These are phyloP conservation scores for Microsporum ferrugineum DNA, from an alignment of 2,329 filamentous ascomycete species.

Conservation along the genomic window DNA sequence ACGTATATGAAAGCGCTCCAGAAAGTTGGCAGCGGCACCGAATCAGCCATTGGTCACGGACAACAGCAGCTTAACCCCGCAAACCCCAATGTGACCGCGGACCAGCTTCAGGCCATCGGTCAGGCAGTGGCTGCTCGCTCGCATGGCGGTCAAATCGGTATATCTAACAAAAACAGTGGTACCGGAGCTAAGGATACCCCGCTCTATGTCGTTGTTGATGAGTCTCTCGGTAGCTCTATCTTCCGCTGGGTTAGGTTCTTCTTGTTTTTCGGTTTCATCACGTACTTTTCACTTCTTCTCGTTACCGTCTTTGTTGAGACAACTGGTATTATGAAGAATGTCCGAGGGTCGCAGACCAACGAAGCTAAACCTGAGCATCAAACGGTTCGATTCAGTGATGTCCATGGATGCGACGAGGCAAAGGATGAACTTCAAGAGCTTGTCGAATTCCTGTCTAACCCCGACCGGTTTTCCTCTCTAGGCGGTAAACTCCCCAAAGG, in stretches of 20 bases:
- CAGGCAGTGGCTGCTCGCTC: constrained; percentile 68
- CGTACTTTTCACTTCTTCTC: constrained; percentile 67
- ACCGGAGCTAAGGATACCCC: constrained; percentile 69
- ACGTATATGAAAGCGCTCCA: constrained; percentile 67
- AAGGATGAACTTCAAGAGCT: constrained; percentile 97
- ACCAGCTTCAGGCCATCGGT: constrained; percentile 65
- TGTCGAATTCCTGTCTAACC: constrained; percentile 89
- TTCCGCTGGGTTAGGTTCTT: constrained; percentile 91
- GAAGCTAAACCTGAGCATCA: constrained; percentile 91
- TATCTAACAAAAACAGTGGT: constrained; percentile 39
- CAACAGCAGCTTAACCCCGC: constrained; percentile 12
- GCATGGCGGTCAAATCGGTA: constrained; percentile 53
- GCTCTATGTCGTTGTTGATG: constrained; percentile 92
- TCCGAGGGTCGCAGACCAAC: constrained; percentile 57
- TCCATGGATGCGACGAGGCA: constrained; percentile 94
- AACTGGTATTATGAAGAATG: constrained; percentile 66
- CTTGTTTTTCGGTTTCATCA: constrained; percentile 62
- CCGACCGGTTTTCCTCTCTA: constrained; percentile 82
- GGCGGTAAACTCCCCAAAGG: constrained; percentile 96
- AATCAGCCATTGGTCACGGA: constrained; percentile 13
- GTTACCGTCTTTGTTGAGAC: constrained; percentile 75
- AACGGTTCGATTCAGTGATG: constrained; percentile 79
- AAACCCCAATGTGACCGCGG: constrained; percentile 40
- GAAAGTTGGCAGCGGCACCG: constrained; percentile 40
- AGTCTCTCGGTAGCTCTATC: constrained; percentile 64